These are phyloP conservation scores for Cladosporium sphaerospermum DNA, from an alignment of 2,329 filamentous ascomycete species.

Conservation along the genomic window DNA sequence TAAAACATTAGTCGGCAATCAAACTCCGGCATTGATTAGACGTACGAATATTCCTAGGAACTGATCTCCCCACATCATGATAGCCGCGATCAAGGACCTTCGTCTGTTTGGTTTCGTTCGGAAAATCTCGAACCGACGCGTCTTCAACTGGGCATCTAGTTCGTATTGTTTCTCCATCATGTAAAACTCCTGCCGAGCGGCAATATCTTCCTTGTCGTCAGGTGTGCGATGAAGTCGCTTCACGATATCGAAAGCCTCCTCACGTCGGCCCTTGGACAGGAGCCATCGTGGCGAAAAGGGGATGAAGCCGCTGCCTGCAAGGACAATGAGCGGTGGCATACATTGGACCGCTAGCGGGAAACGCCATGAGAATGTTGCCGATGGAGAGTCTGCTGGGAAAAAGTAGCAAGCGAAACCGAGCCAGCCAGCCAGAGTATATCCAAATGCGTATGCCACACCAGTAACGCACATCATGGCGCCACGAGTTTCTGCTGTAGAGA, in stretches of 20 bases:
- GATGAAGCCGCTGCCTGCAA: conserved; percentile 34
- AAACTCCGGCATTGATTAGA: conserved; percentile 29
- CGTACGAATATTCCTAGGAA: conserved; percentile 23
- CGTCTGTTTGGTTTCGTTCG: conserved; percentile 36
- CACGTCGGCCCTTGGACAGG: conserved; percentile 36
- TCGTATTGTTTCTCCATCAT: conserved; percentile 41
- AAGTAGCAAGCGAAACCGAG: conserved; percentile 38
- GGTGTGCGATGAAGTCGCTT: conserved; percentile 39
- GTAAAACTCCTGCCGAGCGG: conserved; percentile 37
- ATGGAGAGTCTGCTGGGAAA: conserved; percentile 26
- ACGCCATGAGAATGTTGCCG: conserved; percentile 39
- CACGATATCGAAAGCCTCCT: conserved; percentile 37
- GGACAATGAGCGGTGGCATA: conserved; percentile 35
- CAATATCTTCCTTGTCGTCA: conserved; percentile 33
- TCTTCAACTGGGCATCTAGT: conserved; percentile 31
- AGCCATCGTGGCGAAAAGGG: conserved; percentile 42
- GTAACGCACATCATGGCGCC: conserved; percentile 38
- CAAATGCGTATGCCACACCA: conserved; percentile 38
- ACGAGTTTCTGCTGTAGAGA: conserved; percentile 34
- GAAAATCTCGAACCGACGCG: conserved; percentile 37
- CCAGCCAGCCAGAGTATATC: conserved; percentile 37
- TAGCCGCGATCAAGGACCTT: conserved; percentile 35
- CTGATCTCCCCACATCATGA: conserved; percentile 33
- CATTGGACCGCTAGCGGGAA: conserved; percentile 42
- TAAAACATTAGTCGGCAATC: neutral